Evolutionary conservation across 306 rosid genomes (phyloP).

Genomic region (Notholithocarpus densiflorus): DNA sequence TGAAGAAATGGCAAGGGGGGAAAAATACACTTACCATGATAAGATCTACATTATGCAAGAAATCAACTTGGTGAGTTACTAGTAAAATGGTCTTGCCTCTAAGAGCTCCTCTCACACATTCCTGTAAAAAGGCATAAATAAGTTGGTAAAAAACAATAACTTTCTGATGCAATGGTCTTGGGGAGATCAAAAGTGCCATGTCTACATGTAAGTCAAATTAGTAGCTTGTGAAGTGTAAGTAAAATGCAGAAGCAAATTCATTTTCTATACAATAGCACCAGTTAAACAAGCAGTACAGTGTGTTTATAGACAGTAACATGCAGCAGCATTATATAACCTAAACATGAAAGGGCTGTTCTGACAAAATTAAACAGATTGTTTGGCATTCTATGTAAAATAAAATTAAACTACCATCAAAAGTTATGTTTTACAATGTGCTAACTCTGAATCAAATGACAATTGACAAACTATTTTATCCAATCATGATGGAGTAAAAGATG

Average conservation of each 20-base stretch:
- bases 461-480: not conserved
- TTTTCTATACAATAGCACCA: not conserved
- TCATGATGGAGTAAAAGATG: not conserved
- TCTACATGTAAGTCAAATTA: not conserved
- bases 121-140: constrained; percentile 39
- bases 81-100: constrained; percentile 78
- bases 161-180: not conserved
- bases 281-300: not conserved
- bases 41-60: constrained; percentile 84
- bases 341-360: not conserved
- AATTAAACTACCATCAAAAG: not conserved
- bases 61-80: constrained; percentile 99
- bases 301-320: not conserved
- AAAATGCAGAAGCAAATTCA: not conserved
- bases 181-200: not conserved
- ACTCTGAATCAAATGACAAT: not conserved
- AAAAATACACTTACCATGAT: constrained; percentile 51
- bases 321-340: not conserved
- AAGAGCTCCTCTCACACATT: constrained; percentile 83
- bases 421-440: not conserved
- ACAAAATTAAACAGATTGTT: not conserved
- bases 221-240: not conserved
- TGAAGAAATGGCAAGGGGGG: not conserved
- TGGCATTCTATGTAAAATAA: not conserved
- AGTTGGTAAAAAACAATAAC: not conserved